phyloP scores from a whole-genome alignment of 2,329 filamentous ascomycete genomes.

The Apiospora koreana region DNA sequence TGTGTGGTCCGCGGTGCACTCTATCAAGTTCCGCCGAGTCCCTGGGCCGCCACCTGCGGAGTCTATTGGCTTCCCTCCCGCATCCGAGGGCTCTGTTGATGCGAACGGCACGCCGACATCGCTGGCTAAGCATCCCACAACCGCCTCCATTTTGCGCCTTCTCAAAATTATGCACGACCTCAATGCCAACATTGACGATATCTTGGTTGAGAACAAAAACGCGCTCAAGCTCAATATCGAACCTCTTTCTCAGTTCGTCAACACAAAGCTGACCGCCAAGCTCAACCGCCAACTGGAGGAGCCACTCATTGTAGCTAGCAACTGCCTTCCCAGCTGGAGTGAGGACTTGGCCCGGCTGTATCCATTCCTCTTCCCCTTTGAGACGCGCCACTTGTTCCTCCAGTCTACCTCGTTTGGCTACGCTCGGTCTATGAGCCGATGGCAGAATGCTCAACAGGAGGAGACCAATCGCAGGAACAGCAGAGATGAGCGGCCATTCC shows the following conservation, averaged over 20 bases:
- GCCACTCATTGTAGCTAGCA: constrained; percentile 94
- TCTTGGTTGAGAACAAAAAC: constrained; percentile 76
- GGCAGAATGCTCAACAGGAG: constrained; percentile 86
- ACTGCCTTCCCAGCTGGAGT: constrained; percentile 93
- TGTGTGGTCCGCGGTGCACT: constrained; percentile 88
- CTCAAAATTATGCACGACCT: constrained; percentile 90
- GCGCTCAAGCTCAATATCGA: constrained; percentile 73
- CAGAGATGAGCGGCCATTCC: constrained; percentile 86
- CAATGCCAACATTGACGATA: constrained; percentile 91
- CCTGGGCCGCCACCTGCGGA: constrained; percentile 79
- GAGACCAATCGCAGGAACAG: constrained; percentile 82
- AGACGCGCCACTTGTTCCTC: constrained; percentile 93
- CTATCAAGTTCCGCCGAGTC: constrained; percentile 88
- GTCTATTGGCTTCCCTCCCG: constrained; percentile 60
- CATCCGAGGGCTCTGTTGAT: constrained; percentile 49
- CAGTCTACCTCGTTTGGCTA: constrained; percentile 99
- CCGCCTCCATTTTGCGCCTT: constrained; percentile 82
- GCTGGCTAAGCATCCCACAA: constrained; percentile 79
- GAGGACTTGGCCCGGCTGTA: constrained; percentile 92
- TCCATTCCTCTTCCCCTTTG: constrained; percentile 96
- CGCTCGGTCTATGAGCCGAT: constrained; percentile 93
- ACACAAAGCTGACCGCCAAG: constrained; percentile 97
- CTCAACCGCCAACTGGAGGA: constrained; percentile 96
- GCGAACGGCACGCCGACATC: constrained; percentile 71
- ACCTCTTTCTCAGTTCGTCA: constrained; percentile 91